A percentile compares a stretch with the other conserved stretches of the same genome.
Conservation (phyloP, 2,329 filamentous ascomycete species). For the Fusarium liriodendri region DNA sequence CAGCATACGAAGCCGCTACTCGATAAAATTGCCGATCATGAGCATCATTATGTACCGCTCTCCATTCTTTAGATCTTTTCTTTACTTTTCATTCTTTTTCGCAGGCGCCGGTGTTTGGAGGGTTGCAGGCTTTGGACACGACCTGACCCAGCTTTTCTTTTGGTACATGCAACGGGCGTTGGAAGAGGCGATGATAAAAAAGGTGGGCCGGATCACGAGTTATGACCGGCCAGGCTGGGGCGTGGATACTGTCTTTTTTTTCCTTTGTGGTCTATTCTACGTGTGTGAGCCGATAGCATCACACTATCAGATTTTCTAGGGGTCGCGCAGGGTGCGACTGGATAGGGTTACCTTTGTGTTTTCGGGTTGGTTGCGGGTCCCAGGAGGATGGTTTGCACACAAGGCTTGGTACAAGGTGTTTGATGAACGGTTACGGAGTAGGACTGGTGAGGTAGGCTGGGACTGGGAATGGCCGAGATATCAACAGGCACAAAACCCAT, state of each 20-base stretch:
- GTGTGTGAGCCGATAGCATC: slow-evolving; percentile 16
- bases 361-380: slow-evolving; percentile 29
- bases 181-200: slow-evolving; percentile 35
- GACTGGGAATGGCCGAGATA: slow-evolving; percentile 18
- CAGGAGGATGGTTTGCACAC: slow-evolving; percentile 26
- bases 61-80: slow-evolving; percentile 33
- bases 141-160: slow-evolving; percentile 24
- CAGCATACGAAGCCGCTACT: slow-evolving; percentile 67
- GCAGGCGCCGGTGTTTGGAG: slow-evolving; percentile 39
- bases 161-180: slow-evolving; percentile 39
- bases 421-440: slow-evolving; percentile 27
- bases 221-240: slow-evolving; percentile 28
- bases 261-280: slow-evolving; percentile 23
- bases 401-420: slow-evolving; percentile 16
- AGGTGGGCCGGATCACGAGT: slow-evolving; percentile 31
- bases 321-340: slow-evolving; percentile 24
- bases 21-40: slow-evolving; percentile 48
- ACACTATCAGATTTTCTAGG: slow-evolving; percentile 12
- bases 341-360: slow-evolving; percentile 15
- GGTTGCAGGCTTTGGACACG: slow-evolving; percentile 22
- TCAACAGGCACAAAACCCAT: slow-evolving; percentile 14
- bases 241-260: slow-evolving; percentile 19
- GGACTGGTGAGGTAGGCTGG: slow-evolving; percentile 13
- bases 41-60: slow-evolving; percentile 27
- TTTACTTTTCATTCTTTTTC: slow-evolving; percentile 26